phyloP scores from a whole-genome alignment of 2,329 filamentous ascomycete species.

The Pyrenophora seminiperda region DNA sequence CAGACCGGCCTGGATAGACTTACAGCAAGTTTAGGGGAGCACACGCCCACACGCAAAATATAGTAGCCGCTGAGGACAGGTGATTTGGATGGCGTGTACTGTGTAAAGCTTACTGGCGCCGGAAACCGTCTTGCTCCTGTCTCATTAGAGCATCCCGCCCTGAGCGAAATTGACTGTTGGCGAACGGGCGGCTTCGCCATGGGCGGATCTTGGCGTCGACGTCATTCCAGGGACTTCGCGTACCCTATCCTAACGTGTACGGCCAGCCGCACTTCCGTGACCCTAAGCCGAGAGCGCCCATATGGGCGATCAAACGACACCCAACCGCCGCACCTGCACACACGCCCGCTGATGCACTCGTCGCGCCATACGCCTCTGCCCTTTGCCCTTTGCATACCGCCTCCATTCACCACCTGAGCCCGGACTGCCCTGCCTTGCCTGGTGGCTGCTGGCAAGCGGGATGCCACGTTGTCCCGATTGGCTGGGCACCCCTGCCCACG shows the following conservation, averaged over 20 bases:
- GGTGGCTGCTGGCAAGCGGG: background rate
- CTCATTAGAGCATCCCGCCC: conserved; percentile 6
- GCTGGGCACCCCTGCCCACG: conserved; percentile 4
- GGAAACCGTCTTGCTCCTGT: conserved; percentile 8
- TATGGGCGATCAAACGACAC: background rate
- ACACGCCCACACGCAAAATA: background rate
- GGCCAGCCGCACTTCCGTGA: conserved; percentile 6
- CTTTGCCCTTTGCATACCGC: background rate
- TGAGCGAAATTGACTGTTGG: conserved; percentile 17
- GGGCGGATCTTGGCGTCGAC: conserved; percentile 10
- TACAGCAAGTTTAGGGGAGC: conserved; percentile 2
- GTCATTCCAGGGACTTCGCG: conserved; percentile 15
- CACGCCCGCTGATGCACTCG: background rate
- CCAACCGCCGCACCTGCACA: background rate
- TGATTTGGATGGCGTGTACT: conserved; percentile 4
- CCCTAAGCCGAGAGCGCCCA: conserved; percentile 3
- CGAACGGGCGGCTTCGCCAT: conserved; percentile 4
- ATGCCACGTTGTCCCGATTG: conserved; percentile 11
- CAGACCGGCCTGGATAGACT: conserved; percentile 6
- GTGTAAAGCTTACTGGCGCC: conserved; percentile 5
- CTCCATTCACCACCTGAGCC: background rate
- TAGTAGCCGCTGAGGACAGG: conserved; percentile 6
- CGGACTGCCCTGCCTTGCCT: background rate
- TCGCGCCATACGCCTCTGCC: background rate
- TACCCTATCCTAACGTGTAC: too few relatives aligned